phyloP scores from a whole-genome alignment of 352 stramenopile species.

The Globisporangium cystogenes region DNA sequence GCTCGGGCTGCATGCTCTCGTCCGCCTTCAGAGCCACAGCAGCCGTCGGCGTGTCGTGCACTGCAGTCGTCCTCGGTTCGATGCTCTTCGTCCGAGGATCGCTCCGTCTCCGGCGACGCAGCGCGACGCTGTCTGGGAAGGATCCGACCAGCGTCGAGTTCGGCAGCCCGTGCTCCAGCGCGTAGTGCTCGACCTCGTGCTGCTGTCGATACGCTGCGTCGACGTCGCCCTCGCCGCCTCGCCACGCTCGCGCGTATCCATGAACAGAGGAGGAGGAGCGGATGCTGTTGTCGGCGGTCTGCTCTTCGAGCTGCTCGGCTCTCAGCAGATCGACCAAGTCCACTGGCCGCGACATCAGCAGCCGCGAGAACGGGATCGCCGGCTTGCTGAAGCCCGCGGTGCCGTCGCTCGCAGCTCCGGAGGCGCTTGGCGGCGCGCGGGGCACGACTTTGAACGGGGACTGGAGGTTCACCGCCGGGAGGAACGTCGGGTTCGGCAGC shows the following conservation, averaged over 20 bases:
- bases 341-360: constrained; percentile 21
- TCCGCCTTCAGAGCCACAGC: neutral
- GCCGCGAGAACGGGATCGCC: constrained; percentile 23
- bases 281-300: neutral
- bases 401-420: neutral
- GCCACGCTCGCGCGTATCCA: neutral
- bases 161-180: constrained; percentile 17
- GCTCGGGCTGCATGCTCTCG: constrained; percentile 5
- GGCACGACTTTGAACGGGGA: constrained; percentile 10
- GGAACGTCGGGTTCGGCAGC: constrained; percentile 11
- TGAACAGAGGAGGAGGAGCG: neutral
- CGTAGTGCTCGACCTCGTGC: constrained; percentile 41
- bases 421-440: neutral
- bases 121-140: constrained; percentile 24
- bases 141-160: constrained; percentile 27
- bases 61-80: too few relatives aligned
- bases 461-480: constrained; percentile 23
- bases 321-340: constrained; percentile 14
- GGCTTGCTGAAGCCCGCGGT: neutral
- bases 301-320: neutral
- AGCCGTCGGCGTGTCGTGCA: neutral
- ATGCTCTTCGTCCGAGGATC: too few relatives aligned
- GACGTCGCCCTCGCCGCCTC: neutral
- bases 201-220: constrained; percentile 22
- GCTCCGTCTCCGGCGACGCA: neutral